A percentile compares a stretch with the other conserved stretches of the same genome.
Evolutionary conservation across 2,329 filamentous ascomycete species (phyloP).

Genomic region (Rutstroemia sp.): DNA sequence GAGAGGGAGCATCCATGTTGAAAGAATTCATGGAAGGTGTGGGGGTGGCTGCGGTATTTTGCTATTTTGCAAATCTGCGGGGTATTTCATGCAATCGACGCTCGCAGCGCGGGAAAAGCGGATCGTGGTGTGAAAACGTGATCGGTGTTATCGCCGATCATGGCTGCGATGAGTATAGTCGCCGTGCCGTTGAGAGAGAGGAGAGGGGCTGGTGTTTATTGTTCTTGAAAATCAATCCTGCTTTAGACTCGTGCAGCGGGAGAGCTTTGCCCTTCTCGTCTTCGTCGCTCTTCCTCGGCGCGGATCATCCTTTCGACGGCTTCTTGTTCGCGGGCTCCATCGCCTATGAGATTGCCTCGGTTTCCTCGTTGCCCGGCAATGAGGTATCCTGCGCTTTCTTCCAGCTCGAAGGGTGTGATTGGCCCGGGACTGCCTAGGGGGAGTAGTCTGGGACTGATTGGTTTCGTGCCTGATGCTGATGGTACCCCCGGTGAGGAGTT

Average conservation of each 20-base stretch:
- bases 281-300: slow-evolving; percentile 6
- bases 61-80: neutral
- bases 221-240: no score
- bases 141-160: neutral
- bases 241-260: slow-evolving; percentile 2
- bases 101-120: neutral
- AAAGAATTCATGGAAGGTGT: neutral
- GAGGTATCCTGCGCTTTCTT: slow-evolving; percentile 29
- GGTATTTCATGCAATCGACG: neutral
- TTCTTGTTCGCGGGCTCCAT: slow-evolving; percentile 7
- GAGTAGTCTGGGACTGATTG: slow-evolving; percentile 41
- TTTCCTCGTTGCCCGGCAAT: slow-evolving; percentile 15
- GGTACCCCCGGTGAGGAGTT: slow-evolving; percentile 27
- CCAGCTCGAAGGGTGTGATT: slow-evolving; percentile 54
- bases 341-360: neutral
- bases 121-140: neutral
- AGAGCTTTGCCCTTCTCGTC: slow-evolving; percentile 7
- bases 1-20: neutral
- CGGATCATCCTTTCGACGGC: slow-evolving; percentile 5
- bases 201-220: no score
- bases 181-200: no score
- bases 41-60: neutral
- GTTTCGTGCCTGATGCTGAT: slow-evolving; percentile 31
- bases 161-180: neutral
- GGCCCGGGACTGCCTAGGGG: slow-evolving; percentile 53